Evolutionary conservation across 345 rosid genomes (phyloP).

Genomic region (Nephelium lappaceum): DNA sequence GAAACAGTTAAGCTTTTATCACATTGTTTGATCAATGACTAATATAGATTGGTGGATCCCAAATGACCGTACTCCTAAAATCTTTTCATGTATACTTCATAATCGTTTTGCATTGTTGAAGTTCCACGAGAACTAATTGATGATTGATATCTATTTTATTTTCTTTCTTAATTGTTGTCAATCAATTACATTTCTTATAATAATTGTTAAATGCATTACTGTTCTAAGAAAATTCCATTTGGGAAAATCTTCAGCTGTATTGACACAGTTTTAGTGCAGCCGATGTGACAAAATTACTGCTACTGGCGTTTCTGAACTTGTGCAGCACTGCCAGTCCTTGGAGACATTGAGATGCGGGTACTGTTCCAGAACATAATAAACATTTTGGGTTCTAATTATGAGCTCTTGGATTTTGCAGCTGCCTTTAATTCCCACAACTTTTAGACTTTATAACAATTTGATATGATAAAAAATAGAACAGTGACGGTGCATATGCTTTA

Average conservation of each 20-base stretch:
- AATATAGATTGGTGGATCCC: no score
- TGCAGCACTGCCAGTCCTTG: slow-evolving; percentile 65
- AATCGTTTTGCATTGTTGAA: not conserved
- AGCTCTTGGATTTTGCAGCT: not conserved
- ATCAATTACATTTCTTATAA: not conserved
- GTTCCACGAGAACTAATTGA: not conserved
- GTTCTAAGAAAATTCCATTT: not conserved
- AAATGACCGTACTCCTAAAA: not conserved
- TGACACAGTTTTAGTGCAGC: slow-evolving; percentile 47
- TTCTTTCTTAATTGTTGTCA: not conserved
- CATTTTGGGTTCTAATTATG: not conserved
- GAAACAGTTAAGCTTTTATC: not conserved
- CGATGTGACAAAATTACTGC: slow-evolving; percentile 62
- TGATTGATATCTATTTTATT: not conserved
- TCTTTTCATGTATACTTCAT: not conserved
- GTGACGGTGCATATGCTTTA: not conserved
- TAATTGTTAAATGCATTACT: not conserved
- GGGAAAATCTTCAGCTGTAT: not conserved
- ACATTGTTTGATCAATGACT: no score
- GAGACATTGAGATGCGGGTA: slow-evolving; percentile 92
- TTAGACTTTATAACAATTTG: not conserved
- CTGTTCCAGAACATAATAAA: not conserved
- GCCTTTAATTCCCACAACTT: not conserved
- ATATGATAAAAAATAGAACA: slow-evolving; percentile 6
- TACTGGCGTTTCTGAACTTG: slow-evolving; percentile 64